These are phyloP conservation scores for Aspergillus coremiiformis DNA, from an alignment of 495 filamentous ascomycete genomes.

Conservation along the genomic window DNA sequence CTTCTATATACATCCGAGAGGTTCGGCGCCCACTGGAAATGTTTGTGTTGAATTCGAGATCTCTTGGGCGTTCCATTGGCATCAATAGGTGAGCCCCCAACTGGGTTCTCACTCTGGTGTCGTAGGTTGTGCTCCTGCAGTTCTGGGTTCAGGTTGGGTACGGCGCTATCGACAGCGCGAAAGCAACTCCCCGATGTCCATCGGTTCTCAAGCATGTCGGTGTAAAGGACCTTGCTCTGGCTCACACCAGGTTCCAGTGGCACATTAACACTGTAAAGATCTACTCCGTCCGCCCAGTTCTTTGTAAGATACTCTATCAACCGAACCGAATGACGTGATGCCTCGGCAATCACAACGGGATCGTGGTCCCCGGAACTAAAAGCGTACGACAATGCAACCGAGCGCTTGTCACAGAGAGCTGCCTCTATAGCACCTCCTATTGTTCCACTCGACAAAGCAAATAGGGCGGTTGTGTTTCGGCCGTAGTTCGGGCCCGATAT, in stretches of 20 bases:
- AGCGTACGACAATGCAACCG: constrained; percentile 81
- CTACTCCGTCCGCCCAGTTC: constrained; percentile 68
- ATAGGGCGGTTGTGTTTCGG: constrained; percentile 85
- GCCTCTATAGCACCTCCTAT: constrained; percentile 89
- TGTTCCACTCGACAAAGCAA: constrained; percentile 83
- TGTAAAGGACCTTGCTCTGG: constrained; percentile 63
- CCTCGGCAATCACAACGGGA: constrained; percentile 64
- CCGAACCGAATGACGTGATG: constrained; percentile 58
- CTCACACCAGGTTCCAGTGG: constrained; percentile 66
- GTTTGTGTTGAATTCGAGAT: constrained; percentile 58
- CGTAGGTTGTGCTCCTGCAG: constrained; percentile 58
- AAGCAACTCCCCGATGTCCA: constrained; percentile 83
- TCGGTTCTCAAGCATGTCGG: constrained; percentile 77
- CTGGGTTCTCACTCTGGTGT: constrained; percentile 47
- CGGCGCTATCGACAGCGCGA: constrained; percentile 51
- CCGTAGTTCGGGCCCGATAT: constrained; percentile 93
- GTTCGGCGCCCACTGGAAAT: constrained; percentile 90
- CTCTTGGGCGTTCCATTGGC: constrained; percentile 11
- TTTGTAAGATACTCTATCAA: constrained; percentile 69
- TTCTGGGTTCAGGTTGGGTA: constrained; percentile 31
- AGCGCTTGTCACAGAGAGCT: constrained; percentile 67
- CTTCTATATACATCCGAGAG: constrained; percentile 80
- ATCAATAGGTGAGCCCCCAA: constrained; percentile 14
- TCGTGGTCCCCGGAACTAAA: constrained; percentile 79
- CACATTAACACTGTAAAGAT: constrained; percentile 83